Conservation (phyloP, 1,284 basidiomycete genomes). For the Ustanciosporium gigantosporum region DNA sequence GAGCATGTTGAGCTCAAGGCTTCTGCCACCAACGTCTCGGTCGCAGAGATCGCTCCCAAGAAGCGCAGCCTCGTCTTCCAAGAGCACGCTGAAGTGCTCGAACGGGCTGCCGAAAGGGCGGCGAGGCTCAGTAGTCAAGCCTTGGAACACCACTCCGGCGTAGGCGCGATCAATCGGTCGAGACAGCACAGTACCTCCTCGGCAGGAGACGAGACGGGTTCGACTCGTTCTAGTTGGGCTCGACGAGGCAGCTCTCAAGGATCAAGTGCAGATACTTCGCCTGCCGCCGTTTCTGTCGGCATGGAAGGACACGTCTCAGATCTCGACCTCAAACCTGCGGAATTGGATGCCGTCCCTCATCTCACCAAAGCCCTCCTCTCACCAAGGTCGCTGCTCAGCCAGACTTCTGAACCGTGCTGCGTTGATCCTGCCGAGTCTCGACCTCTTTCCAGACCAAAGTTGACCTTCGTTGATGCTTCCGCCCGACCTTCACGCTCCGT, state of each 20-base stretch:
- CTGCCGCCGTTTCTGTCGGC: conserved; percentile 7
- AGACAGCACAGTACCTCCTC: conserved; percentile 33
- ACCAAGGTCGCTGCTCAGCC: too few species aligned
- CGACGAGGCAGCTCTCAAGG: conserved; percentile 15
- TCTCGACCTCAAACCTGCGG: too few species aligned
- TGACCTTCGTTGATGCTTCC: too few species aligned
- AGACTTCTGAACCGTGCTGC: too few species aligned
- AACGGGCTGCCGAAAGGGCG: conserved; percentile 35
- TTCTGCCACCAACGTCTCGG: not conserved
- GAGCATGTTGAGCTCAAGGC: too few species aligned
- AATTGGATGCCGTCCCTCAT: not conserved
- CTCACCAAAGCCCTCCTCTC: not conserved
- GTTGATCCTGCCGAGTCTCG: too few species aligned
- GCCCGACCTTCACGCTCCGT: too few species aligned
- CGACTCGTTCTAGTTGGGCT: conserved; percentile 32
- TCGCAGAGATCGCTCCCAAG: conserved; percentile 7
- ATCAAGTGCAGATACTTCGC: conserved; percentile 26
- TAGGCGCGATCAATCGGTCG: not conserved
- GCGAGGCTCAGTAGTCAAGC: conserved; percentile 12
- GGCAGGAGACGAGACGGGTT: conserved; percentile 34
- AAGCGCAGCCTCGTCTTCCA: conserved; percentile 39
- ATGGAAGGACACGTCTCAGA: not conserved
- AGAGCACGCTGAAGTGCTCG: conserved; percentile 32
- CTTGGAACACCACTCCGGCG: conserved; percentile 11
- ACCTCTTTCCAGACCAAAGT: too few species aligned